Base-by-base conservation (phyloP, 371 early-diverging fungal genomes). In the Zopfochytrium polystomum region DNA sequence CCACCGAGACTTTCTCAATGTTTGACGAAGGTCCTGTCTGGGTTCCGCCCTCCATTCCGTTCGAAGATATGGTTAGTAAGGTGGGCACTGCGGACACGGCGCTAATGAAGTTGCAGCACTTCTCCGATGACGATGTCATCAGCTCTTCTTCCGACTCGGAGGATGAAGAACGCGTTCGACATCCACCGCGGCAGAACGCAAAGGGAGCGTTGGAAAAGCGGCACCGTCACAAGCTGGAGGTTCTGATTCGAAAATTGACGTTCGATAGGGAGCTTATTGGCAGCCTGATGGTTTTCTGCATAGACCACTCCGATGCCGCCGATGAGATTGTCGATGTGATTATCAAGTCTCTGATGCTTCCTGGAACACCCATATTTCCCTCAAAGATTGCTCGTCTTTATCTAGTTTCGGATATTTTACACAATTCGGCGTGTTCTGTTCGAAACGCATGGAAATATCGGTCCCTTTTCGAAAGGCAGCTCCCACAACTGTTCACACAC, bases 361-460 rank as follows among this genome's bases (percentile, higher is more conserved):
- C 81, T 1, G 74, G 69, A 6, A 85, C 89, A 0, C 84, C 87
- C 11, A 65, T 88, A 3, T 67, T 72, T 53, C 77, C 81, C 15
- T 73, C 74, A 5, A 89, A 90, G 65, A 62, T 93, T 23, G 86
- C 91, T 0, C 75, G 90, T 31, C 72, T 96, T 18, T 87, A 87
- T 63, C 73, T 95, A 9, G 80, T 95, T 5, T 88, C 88, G 0
- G 96, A 96, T 58, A 85, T 94, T 18, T 75, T 95, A 26, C 89
- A 90, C 69, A 95, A 95, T 71, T 83, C 87, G 34, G 85, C 84
- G 4, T 81, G 83, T 11, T 55, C 70, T 18, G 79, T 93, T 0
- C 85, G 90, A 7, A 88, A 88, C 66, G 95, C 89, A 7, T 95
- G 95, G 95, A 84, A 87, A 68, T 87, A 86, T 60, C 76, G 96